Evolutionary conservation across 176 grass and related monocot species (phyloP).

Genomic region (Rhipidocladum racemiflorum): DNA sequence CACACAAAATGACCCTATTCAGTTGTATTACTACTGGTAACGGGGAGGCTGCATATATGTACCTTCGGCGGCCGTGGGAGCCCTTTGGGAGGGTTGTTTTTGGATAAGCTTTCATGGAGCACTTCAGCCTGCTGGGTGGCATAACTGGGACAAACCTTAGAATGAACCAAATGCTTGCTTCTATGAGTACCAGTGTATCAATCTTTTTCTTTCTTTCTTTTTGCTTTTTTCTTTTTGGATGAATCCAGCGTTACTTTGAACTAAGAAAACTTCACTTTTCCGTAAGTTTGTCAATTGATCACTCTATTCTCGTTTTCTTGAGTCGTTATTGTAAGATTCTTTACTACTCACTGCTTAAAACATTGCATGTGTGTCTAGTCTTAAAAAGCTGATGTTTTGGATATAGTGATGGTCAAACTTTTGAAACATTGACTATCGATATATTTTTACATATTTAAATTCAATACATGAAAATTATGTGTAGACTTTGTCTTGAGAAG

Average conservation of each 20-base stretch:
- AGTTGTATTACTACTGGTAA: slow-evolving; percentile 46
- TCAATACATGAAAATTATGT: no score
- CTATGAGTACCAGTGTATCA: slow-evolving; percentile 34
- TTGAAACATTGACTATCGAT: no score
- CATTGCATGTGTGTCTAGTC: not conserved
- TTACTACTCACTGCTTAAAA: not conserved
- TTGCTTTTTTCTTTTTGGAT: no score
- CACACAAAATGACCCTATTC: not conserved
- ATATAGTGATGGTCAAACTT: no score
- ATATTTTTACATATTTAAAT: no score
- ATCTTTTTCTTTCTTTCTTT: not conserved
- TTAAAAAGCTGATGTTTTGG: no score
- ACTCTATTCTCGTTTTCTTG: not conserved
- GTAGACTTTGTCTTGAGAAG: no score
- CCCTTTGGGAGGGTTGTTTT: slow-evolving; percentile 46
- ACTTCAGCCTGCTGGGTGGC: slow-evolving; percentile 45
- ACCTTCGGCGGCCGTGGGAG: slow-evolving; percentile 43
- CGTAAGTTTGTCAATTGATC: not conserved
- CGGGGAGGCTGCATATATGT: slow-evolving; percentile 31
- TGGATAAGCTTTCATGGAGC: slow-evolving; percentile 45
- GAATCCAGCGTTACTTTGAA: slow-evolving; percentile 16
- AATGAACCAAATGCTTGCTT: slow-evolving; percentile 57
- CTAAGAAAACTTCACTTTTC: not conserved
- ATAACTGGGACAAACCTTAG: slow-evolving; percentile 48
- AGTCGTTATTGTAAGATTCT: not conserved